Evolutionary conservation across 208 protist genomes (phyloP), one percentile per base, ranked within the genome.

Genomic region (Vickermania ingenoplastis): DNA sequence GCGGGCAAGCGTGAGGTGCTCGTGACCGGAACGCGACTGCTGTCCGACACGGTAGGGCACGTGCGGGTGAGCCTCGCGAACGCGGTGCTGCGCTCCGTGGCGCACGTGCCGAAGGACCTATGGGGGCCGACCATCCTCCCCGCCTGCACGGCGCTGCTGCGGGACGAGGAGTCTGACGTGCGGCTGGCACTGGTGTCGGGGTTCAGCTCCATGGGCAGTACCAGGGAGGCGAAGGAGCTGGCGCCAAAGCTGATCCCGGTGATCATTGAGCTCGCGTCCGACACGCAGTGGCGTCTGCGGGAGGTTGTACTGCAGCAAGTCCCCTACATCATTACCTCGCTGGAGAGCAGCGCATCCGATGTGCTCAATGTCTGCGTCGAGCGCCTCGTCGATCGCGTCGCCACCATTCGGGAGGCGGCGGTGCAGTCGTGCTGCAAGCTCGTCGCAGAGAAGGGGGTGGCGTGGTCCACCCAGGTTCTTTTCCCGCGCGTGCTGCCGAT

Each of bases 41-140:
- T 86, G 11, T 67, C 72, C 17, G 88, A 94, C 30, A 78, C 84
- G 22, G 84, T 65, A 41, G 71, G 64, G 22, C 83, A 92, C 59
- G 88, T 94, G 3, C 83, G 88, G 22, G 86, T 89, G 79, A 86
- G 84, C 65, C 65, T 94, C n/a, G 88, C 84, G 45, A 89, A 80
- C 58, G 71, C 84, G 29, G 69, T 94, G 36, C 73, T 94, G 17
- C 80, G 88, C 68, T 89, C 77, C 13, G 82, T 91, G n/a, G 63
- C 71, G 22, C 70, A 86, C 69, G 75, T 89, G 30, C 73, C 81
- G 23, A 79, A 76, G 54, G 80, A 91, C 25, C 63, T 89, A 55
- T 94, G 88, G 84, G 73, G 69, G 14, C 79, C 65, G 5, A 79
- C 75, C 5, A 73, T 94, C 30, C 74, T 94, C 2, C 80, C 84